Base-by-base conservation (phyloP, 306 rosid genomes). In the Rosa persica region DNA sequence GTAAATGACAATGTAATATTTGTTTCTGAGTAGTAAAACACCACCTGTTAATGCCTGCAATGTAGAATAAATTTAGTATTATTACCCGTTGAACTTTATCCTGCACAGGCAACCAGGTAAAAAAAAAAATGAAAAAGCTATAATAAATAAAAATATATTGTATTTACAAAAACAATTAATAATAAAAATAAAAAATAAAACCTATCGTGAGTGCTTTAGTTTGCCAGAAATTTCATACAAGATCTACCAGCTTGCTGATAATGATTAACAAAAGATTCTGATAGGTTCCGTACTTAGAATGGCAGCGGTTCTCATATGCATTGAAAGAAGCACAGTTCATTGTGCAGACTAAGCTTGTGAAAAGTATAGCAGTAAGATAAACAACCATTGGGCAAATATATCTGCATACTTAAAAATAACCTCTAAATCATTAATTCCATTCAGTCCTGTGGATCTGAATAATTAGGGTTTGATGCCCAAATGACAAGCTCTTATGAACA, bases 11-110 rank as follows among this genome's bases (percentile, higher is more conserved):
- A 96, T 93, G 89, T 82, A 88, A 84, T 85, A 96, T 80, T 96
- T 93, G 84, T 90, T 96, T 86, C 99, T 87, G 73, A 96, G 90
- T 67, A 96, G 88, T 80, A 96, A 87, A 82, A 91, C 89, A 61
- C 99, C 99, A 78, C 98, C 98, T 47, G 97, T 96, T 86, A 96
- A 88, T 34, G 48, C 85, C 99, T 96, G 93, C 87, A 87, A 67
- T 69, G 54, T 70, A 76, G 80, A 81, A 79, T 58, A 42, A 67
- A 70, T 75, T 51, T 17, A 64, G 39, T 5, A 2, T 62, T 62
- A 81, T 74, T 80, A 74, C 46, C 42, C 61, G 17, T 12, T 19
- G 60, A 76, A 19, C 55, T 44, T 72, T 78, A 78, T 69, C 43
- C 9, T 17, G 40, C 51, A 6, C 43, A 46, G 17, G 12, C 44